A percentile compares a stretch with the other conserved stretches of the same genome.
Evolutionary conservation across 441 rosid species (phyloP).

Genomic region (Aleurites moluccanus): DNA sequence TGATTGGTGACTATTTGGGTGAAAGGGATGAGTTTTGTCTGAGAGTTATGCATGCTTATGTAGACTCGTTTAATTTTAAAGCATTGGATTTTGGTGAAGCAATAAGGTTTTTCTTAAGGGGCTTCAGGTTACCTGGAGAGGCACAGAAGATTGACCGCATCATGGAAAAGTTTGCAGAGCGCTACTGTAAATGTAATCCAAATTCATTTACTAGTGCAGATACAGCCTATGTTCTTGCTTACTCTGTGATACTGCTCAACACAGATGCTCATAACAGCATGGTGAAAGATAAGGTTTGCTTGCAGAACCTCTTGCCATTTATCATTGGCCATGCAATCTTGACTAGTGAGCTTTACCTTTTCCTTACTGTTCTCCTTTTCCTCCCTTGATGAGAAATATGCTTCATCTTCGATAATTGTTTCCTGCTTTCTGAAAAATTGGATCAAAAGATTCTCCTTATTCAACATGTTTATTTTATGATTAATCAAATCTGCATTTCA

Average conservation of each 20-base stretch:
- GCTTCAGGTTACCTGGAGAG: constrained; percentile 97
- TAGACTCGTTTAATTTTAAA: constrained; percentile 91
- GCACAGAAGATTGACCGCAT: constrained; percentile 99
- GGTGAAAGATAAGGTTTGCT: constrained; percentile 97
- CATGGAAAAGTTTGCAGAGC: constrained; percentile 99
- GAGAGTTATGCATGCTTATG: constrained; percentile 98
- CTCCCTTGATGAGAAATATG: neutral
- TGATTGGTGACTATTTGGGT: constrained; percentile 98
- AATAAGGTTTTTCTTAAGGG: constrained; percentile 90
- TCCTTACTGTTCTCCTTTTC: constrained; percentile 5
- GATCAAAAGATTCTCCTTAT: neutral
- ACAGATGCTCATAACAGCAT: constrained; percentile 97
- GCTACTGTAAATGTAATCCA: constrained; percentile 95
- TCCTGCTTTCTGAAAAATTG: neutral
- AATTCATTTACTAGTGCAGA: constrained; percentile 93
- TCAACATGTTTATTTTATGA: neutral
- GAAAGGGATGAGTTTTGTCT: constrained; percentile 93
- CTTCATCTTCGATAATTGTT: constrained; percentile 10
- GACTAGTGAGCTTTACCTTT: constrained; percentile 6
- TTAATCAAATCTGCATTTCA: neutral
- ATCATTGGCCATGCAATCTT: neutral
- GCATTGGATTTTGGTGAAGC: constrained; percentile 91
- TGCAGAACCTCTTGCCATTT: constrained; percentile 15
- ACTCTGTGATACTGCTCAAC: constrained; percentile 98
- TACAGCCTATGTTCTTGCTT: constrained; percentile 98